Evolutionary conservation across 2,329 filamentous ascomycete genomes (phyloP), one percentile per base, ranked within the genome.

Genomic region (Parafenestella ontariensis): DNA sequence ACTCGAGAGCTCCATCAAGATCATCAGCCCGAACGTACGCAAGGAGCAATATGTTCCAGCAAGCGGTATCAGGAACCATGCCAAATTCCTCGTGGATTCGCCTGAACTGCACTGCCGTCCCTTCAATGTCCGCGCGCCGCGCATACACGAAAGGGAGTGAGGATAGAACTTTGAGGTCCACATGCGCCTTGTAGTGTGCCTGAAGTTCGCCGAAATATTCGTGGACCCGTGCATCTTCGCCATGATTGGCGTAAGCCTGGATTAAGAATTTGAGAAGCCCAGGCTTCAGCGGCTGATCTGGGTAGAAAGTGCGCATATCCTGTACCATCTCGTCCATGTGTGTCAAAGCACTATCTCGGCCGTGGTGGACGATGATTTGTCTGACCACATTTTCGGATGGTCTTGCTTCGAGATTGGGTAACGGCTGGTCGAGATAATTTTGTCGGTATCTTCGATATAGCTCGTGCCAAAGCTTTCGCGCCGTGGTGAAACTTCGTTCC

Each of bases 1-100:
- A 81, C 6, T 79, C 70, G 52, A 91, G 77, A 11, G 88, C 89
- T 5, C 85, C 84, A n/a, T 85, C 79, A 39, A 90, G 83, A 68
- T 95, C 86, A 43, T 85, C 82, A 0, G 84, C 83, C 62, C 86
- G 86, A 17, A 83, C 82, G 73, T 92, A 85, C 2, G 89, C 88
- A 65, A 88, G 86, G 41, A 98, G 79, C 24, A 96, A 75, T 20
- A 88, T 87, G 68, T 96, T 96, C 88, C 89, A 96, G 58, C 84
- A 86, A 31, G 80, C 71, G 1, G 82, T 72, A 59, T 86, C 85
- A 6, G 88, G 88, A 37, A 78, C 61, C 15, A 89, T 64, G 1
- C 78, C 75, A 65, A 87, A 88, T 45, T 85, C 79, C 6, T 76
- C 64, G 21, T 72, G 69, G 51, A 95, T 85, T n/a, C 82, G 79